phyloP scores from a whole-genome alignment of 805 yeast genomes.

The Priceomyces fermenticarens region DNA sequence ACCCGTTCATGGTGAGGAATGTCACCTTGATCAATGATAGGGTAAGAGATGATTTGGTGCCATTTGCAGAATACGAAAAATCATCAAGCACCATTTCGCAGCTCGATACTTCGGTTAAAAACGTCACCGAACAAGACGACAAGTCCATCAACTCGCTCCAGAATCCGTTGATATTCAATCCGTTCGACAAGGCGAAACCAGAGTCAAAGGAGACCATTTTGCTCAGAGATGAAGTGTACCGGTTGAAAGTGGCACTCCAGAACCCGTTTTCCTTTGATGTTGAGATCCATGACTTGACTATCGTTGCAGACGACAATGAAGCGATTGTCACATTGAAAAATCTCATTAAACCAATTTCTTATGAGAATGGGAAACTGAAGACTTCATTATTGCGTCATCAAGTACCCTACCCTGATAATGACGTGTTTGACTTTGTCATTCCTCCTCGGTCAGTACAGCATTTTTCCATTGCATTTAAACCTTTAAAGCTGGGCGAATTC shows the following conservation, averaged over 20 bases:
- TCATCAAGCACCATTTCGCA: constrained; percentile 5
- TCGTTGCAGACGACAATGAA: constrained; percentile 30
- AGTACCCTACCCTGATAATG: neutral
- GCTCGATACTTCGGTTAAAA: constrained; percentile 5
- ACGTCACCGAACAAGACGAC: constrained; percentile 9
- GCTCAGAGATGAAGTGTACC: constrained; percentile 51
- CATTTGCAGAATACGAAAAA: constrained; percentile 23
- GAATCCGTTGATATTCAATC: constrained; percentile 47
- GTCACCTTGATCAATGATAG: constrained; percentile 30
- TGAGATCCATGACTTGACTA: constrained; percentile 48
- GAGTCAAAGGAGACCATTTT: constrained; percentile 48
- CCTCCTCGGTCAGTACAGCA: constrained; percentile 28
- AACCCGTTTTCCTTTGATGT: constrained; percentile 81
- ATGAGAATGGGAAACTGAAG: neutral
- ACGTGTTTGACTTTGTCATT: constrained; percentile 13
- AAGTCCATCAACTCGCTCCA: constrained; percentile 2
- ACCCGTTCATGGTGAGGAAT: constrained; percentile 59
- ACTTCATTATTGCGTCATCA: neutral
- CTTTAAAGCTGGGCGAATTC: constrained; percentile 48
- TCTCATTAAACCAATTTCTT: constrained; percentile 14
- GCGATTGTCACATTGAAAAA: constrained; percentile 26
- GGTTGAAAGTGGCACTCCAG: constrained; percentile 55
- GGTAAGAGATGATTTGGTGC: constrained; percentile 40
- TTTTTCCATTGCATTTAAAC: constrained; percentile 46
- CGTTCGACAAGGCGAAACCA: constrained; percentile 30